Conservation (phyloP, 805 yeast species). For the Candida qinlingensis region DNA sequence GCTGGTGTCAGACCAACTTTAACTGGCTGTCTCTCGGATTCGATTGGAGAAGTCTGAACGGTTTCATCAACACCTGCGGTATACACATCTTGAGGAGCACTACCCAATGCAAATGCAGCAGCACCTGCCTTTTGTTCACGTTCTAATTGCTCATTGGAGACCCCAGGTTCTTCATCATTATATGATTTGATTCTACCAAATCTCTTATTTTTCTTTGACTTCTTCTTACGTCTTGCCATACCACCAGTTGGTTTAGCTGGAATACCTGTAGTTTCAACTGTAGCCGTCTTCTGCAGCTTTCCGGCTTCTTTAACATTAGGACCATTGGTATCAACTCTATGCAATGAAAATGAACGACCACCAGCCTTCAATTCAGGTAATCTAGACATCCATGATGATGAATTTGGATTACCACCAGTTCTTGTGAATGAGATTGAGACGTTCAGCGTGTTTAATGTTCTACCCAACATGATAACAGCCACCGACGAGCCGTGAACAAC, state of each 20-base stretch:
- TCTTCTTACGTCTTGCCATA: slow-evolving; percentile 44
- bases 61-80: slow-evolving; percentile 7
- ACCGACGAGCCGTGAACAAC: slow-evolving; percentile 90
- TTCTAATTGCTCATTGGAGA: slow-evolving; percentile 32
- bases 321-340: slow-evolving; percentile 69
- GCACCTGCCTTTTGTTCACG: slow-evolving; percentile 39
- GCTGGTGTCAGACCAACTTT: slow-evolving; percentile 22
- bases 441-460: slow-evolving; percentile 85
- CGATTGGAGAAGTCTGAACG: slow-evolving; percentile 10
- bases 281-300: slow-evolving; percentile 29
- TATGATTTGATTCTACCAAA: slow-evolving; percentile 27
- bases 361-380: slow-evolving; percentile 59
- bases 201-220: slow-evolving; percentile 28
- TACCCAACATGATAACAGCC: slow-evolving; percentile 59
- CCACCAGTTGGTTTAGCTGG: slow-evolving; percentile 74
- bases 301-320: slow-evolving; percentile 24
- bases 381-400: slow-evolving; percentile 76
- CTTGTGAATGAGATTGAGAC: slow-evolving; percentile 86
- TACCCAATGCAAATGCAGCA: slow-evolving; percentile 37
- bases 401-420: slow-evolving; percentile 47
- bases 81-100: slow-evolving; percentile 2
- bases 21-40: neutral
- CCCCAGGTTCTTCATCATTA: slow-evolving; percentile 18
- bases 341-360: slow-evolving; percentile 75
- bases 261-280: slow-evolving; percentile 58